These are phyloP conservation scores for Fusarium denticulatum DNA, from an alignment of 2,329 filamentous ascomycete genomes.

Conservation along the genomic window DNA sequence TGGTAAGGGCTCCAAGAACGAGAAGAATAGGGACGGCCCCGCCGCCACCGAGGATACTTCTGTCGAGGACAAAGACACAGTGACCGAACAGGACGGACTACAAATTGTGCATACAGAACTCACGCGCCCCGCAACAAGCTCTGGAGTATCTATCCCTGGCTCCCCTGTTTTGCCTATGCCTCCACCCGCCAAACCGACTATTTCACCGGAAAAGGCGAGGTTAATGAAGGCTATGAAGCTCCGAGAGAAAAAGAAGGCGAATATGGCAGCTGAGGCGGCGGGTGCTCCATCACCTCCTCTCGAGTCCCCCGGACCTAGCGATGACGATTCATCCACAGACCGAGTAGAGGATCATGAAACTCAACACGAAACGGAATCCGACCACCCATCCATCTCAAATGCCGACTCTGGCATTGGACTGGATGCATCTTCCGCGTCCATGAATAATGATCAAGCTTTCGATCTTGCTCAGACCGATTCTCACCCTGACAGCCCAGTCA, in stretches of 20 bases:
- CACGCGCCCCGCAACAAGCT: slow-evolving; percentile 56
- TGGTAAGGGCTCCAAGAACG: slow-evolving; percentile 65
- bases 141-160: slow-evolving; percentile 56
- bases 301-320: slow-evolving; percentile 29
- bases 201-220: slow-evolving; percentile 89
- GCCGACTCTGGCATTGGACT: slow-evolving; percentile 67
- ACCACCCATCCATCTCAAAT: slow-evolving; percentile 52
- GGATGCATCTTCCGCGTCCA: slow-evolving; percentile 54
- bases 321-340: slow-evolving; percentile 36
- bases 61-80: slow-evolving; percentile 50
- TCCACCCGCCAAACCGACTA: slow-evolving; percentile 59
- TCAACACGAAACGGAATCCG: slow-evolving; percentile 35
- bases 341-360: slow-evolving; percentile 36
- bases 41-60: slow-evolving; percentile 48
- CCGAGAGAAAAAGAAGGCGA: slow-evolving; percentile 76
- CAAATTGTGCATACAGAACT: slow-evolving; percentile 36
- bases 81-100: slow-evolving; percentile 49
- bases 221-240: slow-evolving; percentile 95
- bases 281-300: slow-evolving; percentile 30
- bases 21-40: slow-evolving; percentile 43
- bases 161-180: slow-evolving; percentile 51
- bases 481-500: slow-evolving; percentile 65
- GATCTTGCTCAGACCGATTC: slow-evolving; percentile 64
- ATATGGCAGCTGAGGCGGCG: slow-evolving; percentile 42
- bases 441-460: slow-evolving; percentile 58